These are phyloP conservation scores for Yamadazyma sp. DNA, from an alignment of 805 yeast species.

Conservation along the genomic window DNA sequence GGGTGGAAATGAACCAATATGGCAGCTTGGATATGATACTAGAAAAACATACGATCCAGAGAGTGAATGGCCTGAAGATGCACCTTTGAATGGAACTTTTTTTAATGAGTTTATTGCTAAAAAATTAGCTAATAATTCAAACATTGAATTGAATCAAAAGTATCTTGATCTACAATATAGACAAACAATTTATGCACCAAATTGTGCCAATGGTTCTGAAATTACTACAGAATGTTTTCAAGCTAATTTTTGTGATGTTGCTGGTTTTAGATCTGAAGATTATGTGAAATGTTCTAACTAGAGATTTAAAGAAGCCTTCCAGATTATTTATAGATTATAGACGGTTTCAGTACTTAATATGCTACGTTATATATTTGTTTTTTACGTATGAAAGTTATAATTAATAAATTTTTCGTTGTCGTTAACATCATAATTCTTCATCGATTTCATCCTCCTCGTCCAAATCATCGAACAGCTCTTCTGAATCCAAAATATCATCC, in stretches of 20 bases:
- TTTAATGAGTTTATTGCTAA: conserved; percentile 44
- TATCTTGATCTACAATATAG: conserved; percentile 52
- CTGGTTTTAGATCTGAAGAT: conserved; percentile 10
- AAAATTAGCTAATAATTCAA: conserved; percentile 15
- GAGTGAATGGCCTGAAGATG: conserved; percentile 51
- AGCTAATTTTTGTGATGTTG: conserved; percentile 19
- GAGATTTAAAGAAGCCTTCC: no score
- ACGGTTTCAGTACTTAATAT: no score
- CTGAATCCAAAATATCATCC: conserved; percentile 13
- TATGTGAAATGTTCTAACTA: no score
- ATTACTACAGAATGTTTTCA: conserved; percentile 20
- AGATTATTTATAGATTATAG: no score
- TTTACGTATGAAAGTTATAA: no score
- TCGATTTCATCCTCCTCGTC: conserved; percentile 7
- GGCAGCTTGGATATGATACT: conserved; percentile 65
- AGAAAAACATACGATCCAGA: conserved; percentile 54
- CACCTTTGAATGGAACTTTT: conserved; percentile 66
- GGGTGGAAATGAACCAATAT: conserved; percentile 54
- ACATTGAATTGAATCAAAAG: conserved; percentile 45
- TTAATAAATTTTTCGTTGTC: no score
- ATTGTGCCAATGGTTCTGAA: conserved; percentile 35
- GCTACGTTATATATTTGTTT: no score
- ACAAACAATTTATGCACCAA: conserved; percentile 51
- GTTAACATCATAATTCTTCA: neutral
- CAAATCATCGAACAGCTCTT: neutral